phyloP scores from a whole-genome alignment of 768 basidiomycete genomes.

The Kwoniella sp. region DNA sequence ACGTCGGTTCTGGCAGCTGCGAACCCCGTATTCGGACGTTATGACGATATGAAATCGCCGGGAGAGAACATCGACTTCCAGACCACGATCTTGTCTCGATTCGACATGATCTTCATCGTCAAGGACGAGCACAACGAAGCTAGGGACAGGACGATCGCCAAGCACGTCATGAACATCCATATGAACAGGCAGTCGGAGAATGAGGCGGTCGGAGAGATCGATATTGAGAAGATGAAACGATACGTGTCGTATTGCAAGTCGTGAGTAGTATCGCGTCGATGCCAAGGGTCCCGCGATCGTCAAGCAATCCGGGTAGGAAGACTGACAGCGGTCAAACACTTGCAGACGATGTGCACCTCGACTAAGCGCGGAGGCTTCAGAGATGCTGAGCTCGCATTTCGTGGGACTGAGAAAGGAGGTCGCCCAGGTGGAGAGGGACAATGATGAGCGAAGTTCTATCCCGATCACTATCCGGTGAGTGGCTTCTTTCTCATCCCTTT shows the following conservation, averaged over 20 bases:
- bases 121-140: constrained; percentile 96
- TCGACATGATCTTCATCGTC: constrained; percentile 99
- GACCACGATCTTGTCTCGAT: constrained; percentile 95
- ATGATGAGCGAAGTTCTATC: constrained; percentile 95
- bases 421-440: constrained; percentile 92
- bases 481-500: no score
- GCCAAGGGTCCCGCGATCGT: neutral
- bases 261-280: constrained; percentile 58
- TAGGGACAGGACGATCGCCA: constrained; percentile 92
- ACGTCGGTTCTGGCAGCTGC: constrained; percentile 96
- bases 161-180: constrained; percentile 97
- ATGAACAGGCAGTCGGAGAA: constrained; percentile 88
- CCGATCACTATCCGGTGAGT: constrained; percentile 94
- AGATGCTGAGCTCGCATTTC: constrained; percentile 95
- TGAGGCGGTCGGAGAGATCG: constrained; percentile 81
- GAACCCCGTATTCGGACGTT: constrained; percentile 96
- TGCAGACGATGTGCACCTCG: constrained; percentile 93
- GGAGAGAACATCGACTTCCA: constrained; percentile 58
- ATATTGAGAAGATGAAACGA: constrained; percentile 96
- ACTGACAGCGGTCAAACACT: neutral
- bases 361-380: constrained; percentile 87
- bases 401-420: constrained; percentile 90
- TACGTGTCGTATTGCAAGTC: constrained; percentile 95
- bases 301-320: neutral
- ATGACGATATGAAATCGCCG: constrained; percentile 79